Conservation (phyloP, 495 filamentous ascomycete genomes). For the Podospora appendiculata region DNA sequence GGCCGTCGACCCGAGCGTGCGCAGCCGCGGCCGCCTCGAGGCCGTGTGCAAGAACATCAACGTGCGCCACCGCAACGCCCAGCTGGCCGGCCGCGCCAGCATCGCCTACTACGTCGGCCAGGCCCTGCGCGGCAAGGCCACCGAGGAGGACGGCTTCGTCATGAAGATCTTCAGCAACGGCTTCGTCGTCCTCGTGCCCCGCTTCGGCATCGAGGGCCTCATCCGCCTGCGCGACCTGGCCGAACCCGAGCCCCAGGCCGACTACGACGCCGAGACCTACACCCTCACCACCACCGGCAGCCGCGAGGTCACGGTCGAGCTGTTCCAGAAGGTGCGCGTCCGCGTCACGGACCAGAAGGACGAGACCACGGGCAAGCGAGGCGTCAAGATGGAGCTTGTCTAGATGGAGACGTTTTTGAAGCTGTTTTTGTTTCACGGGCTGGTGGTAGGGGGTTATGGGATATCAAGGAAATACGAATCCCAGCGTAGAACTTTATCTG, state of each 20-base stretch:
- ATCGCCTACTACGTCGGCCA: conserved; percentile 98
- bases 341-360: conserved; percentile 88
- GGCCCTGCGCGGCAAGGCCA: conserved; percentile 74
- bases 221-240: conserved; percentile 79
- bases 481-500: no score
- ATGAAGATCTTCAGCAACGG: conserved; percentile 97
- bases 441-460: no score
- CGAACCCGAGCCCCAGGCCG: conserved; percentile 63
- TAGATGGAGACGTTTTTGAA: no score
- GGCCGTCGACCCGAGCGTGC: conserved; percentile 64
- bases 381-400: conserved; percentile 64
- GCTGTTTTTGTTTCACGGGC: no score
- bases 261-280: conserved; percentile 80
- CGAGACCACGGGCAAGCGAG: conserved; percentile 87
- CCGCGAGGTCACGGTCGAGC: conserved; percentile 53
- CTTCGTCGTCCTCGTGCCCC: conserved; percentile 88
- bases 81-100: conserved; percentile 84
- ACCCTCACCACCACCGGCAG: conserved; percentile 51
- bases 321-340: conserved; percentile 87
- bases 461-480: no score
- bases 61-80: conserved; percentile 90
- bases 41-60: conserved; percentile 97
- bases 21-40: conserved; percentile 74
- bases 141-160: conserved; percentile 85
- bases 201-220: conserved; percentile 90